Evolutionary conservation across 1,284 basidiomycete species (phyloP).

Genomic region (Puccinia polysora): DNA sequence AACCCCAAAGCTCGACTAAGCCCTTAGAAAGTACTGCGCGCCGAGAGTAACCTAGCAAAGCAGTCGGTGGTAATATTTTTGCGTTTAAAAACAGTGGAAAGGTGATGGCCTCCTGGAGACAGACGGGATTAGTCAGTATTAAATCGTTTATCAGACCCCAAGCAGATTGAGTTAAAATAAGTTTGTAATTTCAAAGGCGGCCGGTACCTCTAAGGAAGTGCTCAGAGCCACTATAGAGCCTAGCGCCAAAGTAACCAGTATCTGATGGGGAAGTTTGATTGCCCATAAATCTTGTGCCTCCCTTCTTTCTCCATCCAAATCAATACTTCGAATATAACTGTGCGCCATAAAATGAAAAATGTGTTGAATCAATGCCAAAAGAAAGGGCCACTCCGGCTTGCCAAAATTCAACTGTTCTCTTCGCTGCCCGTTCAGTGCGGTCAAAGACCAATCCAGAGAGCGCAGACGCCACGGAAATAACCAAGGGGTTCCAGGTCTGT

Average conservation of each 20-base stretch:
- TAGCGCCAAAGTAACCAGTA: slow-evolving; percentile 22
- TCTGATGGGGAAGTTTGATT: slow-evolving; percentile 9
- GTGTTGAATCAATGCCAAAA: slow-evolving; percentile 26
- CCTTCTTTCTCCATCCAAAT: slow-evolving; percentile 16
- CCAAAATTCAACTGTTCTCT: slow-evolving; percentile 5
- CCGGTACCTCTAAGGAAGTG: slow-evolving; percentile 19
- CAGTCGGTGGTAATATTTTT: slow-evolving; percentile 22
- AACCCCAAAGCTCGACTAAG: slow-evolving; percentile 34
- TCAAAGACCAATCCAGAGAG: slow-evolving; percentile 27
- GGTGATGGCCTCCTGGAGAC: slow-evolving; percentile 22
- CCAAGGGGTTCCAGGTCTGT: slow-evolving; percentile 40
- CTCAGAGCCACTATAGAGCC: slow-evolving; percentile 28
- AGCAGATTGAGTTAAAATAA: too few species aligned
- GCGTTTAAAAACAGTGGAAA: slow-evolving; percentile 26
- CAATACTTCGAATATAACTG: slow-evolving; percentile 20
- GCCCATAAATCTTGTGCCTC: slow-evolving; percentile 26
- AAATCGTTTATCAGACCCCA: too few species aligned
- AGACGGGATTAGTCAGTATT: too few species aligned
- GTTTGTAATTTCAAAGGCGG: neutral
- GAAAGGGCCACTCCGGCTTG: slow-evolving; percentile 34
- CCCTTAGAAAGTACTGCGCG: slow-evolving; percentile 33
- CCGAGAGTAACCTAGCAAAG: slow-evolving; percentile 19
- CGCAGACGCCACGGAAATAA: slow-evolving; percentile 35
- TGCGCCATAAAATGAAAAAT: slow-evolving; percentile 32
- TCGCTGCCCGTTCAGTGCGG: slow-evolving; percentile 24